phyloP scores from a whole-genome alignment of 495 filamentous ascomycete species.

The Cercophora sp. region DNA sequence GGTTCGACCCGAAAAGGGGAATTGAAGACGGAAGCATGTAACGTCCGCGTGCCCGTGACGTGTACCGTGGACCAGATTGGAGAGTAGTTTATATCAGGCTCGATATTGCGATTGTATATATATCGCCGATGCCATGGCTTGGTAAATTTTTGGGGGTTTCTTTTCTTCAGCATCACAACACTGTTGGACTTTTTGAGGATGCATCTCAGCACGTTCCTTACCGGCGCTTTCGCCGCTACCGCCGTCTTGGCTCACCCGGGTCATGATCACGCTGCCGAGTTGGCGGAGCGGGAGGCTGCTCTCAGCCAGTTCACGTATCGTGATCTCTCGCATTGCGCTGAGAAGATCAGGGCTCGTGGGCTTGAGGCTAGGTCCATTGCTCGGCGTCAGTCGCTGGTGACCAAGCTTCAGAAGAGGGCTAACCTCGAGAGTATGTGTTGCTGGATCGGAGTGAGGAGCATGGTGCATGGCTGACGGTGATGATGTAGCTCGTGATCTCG shows the following conservation, averaged over 20 bases:
- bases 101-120: too few relatives aligned
- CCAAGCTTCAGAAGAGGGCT: conserved; percentile 20
- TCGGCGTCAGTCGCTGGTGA: conserved; percentile 34
- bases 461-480: background rate
- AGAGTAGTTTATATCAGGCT: too few relatives aligned
- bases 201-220: conserved; percentile 15
- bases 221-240: conserved; percentile 12
- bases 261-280: conserved; percentile 44
- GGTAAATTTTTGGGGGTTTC: too few relatives aligned
- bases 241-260: conserved; percentile 42
- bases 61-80: too few relatives aligned
- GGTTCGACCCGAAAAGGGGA: too few relatives aligned
- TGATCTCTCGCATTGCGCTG: conserved; percentile 46
- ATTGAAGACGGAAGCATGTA: too few relatives aligned
- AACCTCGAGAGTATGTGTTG: conserved; percentile 12
- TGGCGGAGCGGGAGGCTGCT: conserved; percentile 42
- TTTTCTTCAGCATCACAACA: too few relatives aligned
- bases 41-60: too few relatives aligned
- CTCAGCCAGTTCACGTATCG: conserved; percentile 34
- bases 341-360: conserved; percentile 48
- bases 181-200: too few relatives aligned
- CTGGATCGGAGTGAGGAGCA: background rate
- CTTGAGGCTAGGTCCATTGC: conserved; percentile 41
- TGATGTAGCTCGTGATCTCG: conserved; percentile 34
- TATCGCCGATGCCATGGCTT: too few relatives aligned